Conservation (phyloP, 2,329 filamentous ascomycete genomes). For the Fusarium siculi region DNA sequence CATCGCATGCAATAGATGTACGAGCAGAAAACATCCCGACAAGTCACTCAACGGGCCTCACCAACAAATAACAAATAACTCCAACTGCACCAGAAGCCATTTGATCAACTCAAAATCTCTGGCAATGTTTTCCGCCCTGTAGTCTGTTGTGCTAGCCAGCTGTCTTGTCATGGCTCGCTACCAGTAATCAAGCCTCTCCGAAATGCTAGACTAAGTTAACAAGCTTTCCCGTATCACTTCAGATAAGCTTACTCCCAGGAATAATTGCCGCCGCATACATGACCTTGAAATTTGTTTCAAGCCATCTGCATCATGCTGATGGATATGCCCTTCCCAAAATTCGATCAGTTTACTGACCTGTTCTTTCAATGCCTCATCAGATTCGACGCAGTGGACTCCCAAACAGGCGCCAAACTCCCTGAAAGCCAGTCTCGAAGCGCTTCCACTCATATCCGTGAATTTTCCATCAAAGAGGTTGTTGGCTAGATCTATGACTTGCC, state of each 20-base stretch:
- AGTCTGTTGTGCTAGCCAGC: background rate
- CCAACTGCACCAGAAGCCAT: background rate
- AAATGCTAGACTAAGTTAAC: background rate
- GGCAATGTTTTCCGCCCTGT: too few relatives aligned
- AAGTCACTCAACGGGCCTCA: background rate
- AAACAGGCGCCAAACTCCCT: conserved; percentile 65
- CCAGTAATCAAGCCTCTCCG: conserved; percentile 12
- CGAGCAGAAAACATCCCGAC: background rate
- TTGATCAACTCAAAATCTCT: too few relatives aligned
- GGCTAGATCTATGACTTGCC: conserved; percentile 44
- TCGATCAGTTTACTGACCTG: conserved; percentile 45
- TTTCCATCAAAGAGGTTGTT: conserved; percentile 34
- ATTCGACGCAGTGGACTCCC: conserved; percentile 55
- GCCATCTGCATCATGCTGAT: conserved; percentile 50
- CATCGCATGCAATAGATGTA: background rate
- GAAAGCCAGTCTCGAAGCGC: conserved; percentile 57
- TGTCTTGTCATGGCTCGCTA: background rate
- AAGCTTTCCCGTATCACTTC: background rate
- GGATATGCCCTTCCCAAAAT: conserved; percentile 50
- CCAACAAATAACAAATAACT: background rate
- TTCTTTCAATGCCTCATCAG: conserved; percentile 46
- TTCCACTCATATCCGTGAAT: conserved; percentile 38
- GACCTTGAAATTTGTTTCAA: conserved; percentile 64
- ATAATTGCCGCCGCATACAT: conserved; percentile 68
- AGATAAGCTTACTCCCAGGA: conserved; percentile 60